phyloP scores from a whole-genome alignment of 2,329 filamentous ascomycete genomes.

The Beauveria sp. region DNA sequence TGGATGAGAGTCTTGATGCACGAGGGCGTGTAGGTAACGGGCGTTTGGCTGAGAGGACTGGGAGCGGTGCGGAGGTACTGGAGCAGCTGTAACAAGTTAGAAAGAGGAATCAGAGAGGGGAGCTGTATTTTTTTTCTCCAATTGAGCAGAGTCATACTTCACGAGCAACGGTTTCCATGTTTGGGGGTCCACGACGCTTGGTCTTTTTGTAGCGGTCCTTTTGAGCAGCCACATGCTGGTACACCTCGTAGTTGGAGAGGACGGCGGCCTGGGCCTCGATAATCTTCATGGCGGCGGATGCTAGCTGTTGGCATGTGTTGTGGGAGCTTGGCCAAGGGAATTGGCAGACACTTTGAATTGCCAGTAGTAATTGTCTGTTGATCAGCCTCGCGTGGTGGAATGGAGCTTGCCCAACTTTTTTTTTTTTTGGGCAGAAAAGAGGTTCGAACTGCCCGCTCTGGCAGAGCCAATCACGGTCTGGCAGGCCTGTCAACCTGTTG shows the following conservation, averaged over 20 bases:
- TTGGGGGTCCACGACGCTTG: constrained; percentile 45
- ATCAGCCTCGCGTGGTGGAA: neutral
- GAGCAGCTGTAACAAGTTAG: constrained; percentile 39
- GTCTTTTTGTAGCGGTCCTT: constrained; percentile 42
- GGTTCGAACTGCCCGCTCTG: neutral
- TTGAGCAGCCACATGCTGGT: constrained; percentile 54
- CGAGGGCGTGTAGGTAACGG: constrained; percentile 43
- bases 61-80: constrained; percentile 51
- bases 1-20: constrained; percentile 48
- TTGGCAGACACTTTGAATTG: neutral
- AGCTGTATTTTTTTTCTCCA: neutral
- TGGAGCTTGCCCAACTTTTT: constrained; percentile 5
- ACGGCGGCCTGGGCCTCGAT: constrained; percentile 62
- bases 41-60: constrained; percentile 48
- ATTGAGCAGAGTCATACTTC: constrained; percentile 41
- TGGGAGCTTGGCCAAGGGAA: no score
- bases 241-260: constrained; percentile 68
- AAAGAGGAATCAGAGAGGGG: neutral
- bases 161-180: constrained; percentile 53
- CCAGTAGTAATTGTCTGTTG: neutral
- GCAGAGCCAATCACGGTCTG: neutral
- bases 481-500: neutral
- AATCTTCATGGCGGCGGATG: constrained; percentile 51
- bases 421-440: neutral
- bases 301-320: no score